Base-by-base conservation (phyloP, 2,329 filamentous ascomycete species). In the Arthrobotrys musiformis region DNA sequence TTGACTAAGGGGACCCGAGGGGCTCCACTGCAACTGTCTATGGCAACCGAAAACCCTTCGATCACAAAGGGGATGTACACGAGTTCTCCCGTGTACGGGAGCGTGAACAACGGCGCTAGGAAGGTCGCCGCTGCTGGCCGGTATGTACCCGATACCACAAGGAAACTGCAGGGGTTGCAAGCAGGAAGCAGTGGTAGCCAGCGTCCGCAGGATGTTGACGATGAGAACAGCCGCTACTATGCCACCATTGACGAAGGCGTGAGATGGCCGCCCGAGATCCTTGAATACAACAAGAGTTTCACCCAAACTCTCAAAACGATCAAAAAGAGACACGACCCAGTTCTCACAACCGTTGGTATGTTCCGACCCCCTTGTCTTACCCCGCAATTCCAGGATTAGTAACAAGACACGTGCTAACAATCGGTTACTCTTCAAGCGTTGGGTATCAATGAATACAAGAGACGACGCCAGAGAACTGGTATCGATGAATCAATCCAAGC, bases 401-500 rank as follows among this genome's bases (percentile, higher is more conserved):
- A 42, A 24, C 17, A 8, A 19, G 46, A 42, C 26, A 52, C 17
- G 48, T 66, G 46, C 70, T 64, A 44, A 58, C 37, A n/a, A 28
- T 50, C 54, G n/a, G n/a, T 40, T 35, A 22, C 19, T 40, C 22
- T 37, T 54, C 60, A 70, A 81, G 95, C 95, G 4, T 94, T 99
- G 84, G 95, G 95, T 76, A 97, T 99, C 80, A 88, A 98, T 74
- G 95, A 99, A 85, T 99, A 97, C 87, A 99, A 99, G 86, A 92
- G 94, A 69, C 94, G 92, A 83, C 90, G 93, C 78, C 95, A 99
- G 87, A 90, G 95, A 66, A 95, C 98, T 91, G 95, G 98, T 83
- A 99, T 99, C 82, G 95, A 98, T 85, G 91, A 94, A 83, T 96
- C 94, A 81, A 97, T 99, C 75, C 95, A 99, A 84, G 91, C 93